Base-by-base conservation (phyloP, 257 asterid genomes). In the Agastache rugosa region DNA sequence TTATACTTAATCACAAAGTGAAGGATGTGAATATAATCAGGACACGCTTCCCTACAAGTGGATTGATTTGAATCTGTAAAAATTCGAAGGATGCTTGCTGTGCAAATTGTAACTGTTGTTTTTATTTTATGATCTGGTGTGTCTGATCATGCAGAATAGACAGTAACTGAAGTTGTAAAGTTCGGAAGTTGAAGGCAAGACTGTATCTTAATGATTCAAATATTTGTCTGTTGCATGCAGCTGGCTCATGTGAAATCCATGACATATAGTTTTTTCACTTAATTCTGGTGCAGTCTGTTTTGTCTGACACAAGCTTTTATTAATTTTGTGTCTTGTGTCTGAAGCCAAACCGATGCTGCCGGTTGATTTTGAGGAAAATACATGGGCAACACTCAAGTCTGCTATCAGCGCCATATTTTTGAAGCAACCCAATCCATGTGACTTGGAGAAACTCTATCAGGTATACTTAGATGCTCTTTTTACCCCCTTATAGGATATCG, bases 371-470 rank as follows among this genome's bases (percentile, higher is more conserved):
- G 99, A 95, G 90, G 98, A 95, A 78, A 85, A 80, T 77, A 95
- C 96, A 29, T 95, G 99, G 99, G 93, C 87, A 59, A 90, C 85
- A 11, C 96, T 95, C 15, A 90, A 90, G 84, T 92, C 97, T 56
- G 99, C 99, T 53, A 92, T 95, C 47, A 81, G 86, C 77, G 88
- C 98, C 69, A 92, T 94, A 85, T 94, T 94, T 88, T 79, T 92
- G 79, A 95, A 90, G 83, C 99, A 85, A 82, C 96, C 96, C 39
- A 87, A 90, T 88, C 96, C 98, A 4, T 90, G 99, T 79, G 98
- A 95, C 82, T 79, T 81, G 79, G 99, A 95, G 85, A 87, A 86
- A 80, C 97, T 95, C 72, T 95, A 95, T 69, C 99, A 92, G 91
- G 98, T 93, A 63, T 66, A 58, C 74, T 19, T 67, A 68, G 37